These are phyloP conservation scores for Vachellia collinsii DNA, from an alignment of 306 rosid species.

Conservation along the genomic window DNA sequence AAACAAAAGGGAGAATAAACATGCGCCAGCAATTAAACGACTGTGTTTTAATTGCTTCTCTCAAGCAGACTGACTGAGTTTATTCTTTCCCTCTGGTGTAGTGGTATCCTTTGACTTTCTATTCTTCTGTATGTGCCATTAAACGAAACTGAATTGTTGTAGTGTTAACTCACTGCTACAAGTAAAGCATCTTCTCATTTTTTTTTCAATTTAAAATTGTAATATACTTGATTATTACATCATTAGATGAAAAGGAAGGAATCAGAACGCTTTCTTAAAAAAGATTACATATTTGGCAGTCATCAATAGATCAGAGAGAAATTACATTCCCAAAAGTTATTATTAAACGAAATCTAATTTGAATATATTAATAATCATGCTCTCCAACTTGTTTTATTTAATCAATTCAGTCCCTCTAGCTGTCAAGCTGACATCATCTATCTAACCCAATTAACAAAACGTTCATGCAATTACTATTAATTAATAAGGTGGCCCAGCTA, in stretches of 20 bases:
- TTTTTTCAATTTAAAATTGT: background rate
- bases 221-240: background rate
- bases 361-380: background rate
- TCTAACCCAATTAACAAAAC: background rate
- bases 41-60: background rate
- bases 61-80: background rate
- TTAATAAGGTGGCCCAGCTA: background rate
- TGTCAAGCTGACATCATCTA: background rate
- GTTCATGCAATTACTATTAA: background rate
- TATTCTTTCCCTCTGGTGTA: background rate
- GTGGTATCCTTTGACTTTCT: constrained; percentile 4
- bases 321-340: background rate
- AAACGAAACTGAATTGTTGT: background rate
- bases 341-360: background rate
- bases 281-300: background rate
- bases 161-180: constrained; percentile 4
- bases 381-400: background rate
- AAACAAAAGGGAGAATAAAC: no score
- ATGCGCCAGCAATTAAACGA: background rate
- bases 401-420: background rate
- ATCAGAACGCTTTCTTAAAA: constrained; percentile 14
- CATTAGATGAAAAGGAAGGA: background rate
- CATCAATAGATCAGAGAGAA: background rate
- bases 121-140: constrained; percentile 3
- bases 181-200: background rate